Base-by-base conservation (phyloP, 495 filamentous ascomycete genomes). In the Daldinia childiae region DNA sequence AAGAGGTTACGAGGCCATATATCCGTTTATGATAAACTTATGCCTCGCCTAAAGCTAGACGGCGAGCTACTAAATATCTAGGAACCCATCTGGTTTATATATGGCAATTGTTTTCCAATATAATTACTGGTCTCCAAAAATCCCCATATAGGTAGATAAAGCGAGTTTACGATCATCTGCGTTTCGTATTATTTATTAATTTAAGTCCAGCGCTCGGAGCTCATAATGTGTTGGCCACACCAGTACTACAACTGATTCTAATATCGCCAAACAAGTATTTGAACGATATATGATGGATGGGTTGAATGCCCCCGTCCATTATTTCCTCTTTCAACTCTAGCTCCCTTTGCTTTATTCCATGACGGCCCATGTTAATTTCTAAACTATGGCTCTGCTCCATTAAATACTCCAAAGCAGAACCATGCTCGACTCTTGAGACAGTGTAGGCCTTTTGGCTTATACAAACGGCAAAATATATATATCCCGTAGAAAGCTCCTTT, bases 241-340 rank as follows among this genome's bases (percentile, higher is more conserved):
- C 32, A 8, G 56, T 29, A 14, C 6, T 51, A 50, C 58, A 68
- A 4, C 56, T 62, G 8, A 68, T 62, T 17, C 65, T 58, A 38
- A 68, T 29, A 50, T 68, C 65, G 12, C 65, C 65, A 21, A 58
- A 68, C 32, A 63, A 58, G 52, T 69, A 62, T 21, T 63, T 30
- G 24, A 69, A 69, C 15, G 58, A 58, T 58, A 69, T 3, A 32
- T 41, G 15, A 19, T 63, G 51, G 24, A 69, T 15, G 12, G 11
- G 56, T 6, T 32, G 43, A 66, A 43, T 12, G 11, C 36, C 39
- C n/a, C 52, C 59, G 17, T 39, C 32, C 5, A 21, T 19, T 32
- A 7, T 24, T 29, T 51, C 52, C 3, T 69, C 66, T 12, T 9
- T n/a, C 7, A 68, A 3, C 6, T 62, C 29, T 11, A 69, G 52